These are phyloP conservation scores for Chlamydomonas sp. DNA, from an alignment of 139 green algal species.

Conservation along the genomic window DNA sequence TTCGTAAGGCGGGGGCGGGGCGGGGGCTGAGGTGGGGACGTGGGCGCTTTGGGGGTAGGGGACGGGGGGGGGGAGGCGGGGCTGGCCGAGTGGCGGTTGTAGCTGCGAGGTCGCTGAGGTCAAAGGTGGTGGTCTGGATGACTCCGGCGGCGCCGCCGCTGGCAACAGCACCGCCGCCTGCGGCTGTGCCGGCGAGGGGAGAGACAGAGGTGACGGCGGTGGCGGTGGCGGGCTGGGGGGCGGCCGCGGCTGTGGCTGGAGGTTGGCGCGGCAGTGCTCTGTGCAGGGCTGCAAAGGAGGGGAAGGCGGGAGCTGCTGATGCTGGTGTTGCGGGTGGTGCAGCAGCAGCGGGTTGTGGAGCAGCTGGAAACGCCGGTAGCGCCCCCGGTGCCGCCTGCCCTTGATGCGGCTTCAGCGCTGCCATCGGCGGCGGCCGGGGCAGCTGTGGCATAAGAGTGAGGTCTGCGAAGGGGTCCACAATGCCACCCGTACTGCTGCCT, in stretches of 20 bases:
- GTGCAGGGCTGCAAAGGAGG: slow-evolving; percentile 9
- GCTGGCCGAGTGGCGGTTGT: too few relatives aligned
- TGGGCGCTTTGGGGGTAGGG: too few relatives aligned
- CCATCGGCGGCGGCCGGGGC: slow-evolving; percentile 20
- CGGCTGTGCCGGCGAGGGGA: too few relatives aligned
- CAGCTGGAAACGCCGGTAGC: not conserved
- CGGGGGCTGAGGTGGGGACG: too few relatives aligned
- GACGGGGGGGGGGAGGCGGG: too few relatives aligned
- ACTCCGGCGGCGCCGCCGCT: too few relatives aligned
- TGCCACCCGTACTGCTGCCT: not conserved
- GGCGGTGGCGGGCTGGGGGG: too few relatives aligned
- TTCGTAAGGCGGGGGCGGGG: too few relatives aligned
- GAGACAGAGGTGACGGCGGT: too few relatives aligned
- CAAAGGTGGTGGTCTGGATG: too few relatives aligned
- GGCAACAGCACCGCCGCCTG: too few relatives aligned
- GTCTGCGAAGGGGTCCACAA: slow-evolving; percentile 24
- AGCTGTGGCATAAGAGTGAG: not conserved
- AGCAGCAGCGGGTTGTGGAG: not conserved
- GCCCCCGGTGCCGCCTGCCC: not conserved
- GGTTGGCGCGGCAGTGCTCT: not conserved
- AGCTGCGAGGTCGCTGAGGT: too few relatives aligned
- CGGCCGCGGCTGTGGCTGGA: not conserved
- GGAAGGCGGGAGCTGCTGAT: not conserved
- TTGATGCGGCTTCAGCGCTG: not conserved
- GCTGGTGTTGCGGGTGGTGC: not conserved